Conservation (phyloP, 352 stramenopile genomes). For the Aphanomyces stellatus region DNA sequence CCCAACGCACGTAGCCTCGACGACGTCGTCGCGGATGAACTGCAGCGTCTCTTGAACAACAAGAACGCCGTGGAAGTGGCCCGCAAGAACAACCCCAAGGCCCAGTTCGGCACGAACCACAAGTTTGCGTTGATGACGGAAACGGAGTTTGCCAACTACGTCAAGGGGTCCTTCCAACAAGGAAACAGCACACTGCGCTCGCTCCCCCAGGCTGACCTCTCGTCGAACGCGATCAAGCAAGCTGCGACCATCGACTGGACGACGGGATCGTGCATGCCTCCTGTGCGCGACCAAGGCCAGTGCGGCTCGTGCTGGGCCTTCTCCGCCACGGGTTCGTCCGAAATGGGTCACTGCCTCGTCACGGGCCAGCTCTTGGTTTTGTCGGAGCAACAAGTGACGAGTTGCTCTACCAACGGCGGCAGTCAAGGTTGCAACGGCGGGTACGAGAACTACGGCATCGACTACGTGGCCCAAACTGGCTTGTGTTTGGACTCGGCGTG, state of each 20-base stretch:
- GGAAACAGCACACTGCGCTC: no score
- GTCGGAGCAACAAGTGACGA: slow-evolving; percentile 60
- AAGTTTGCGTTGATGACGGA: slow-evolving; percentile 1
- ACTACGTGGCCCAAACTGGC: slow-evolving; percentile 39
- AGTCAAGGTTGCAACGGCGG: slow-evolving; percentile 58
- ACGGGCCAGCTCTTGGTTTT: slow-evolving; percentile 28
- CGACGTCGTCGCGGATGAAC: no score
- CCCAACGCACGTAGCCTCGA: no score
- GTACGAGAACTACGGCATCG: slow-evolving; percentile 47
- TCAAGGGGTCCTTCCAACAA: neutral
- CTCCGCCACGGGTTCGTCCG: slow-evolving; percentile 25
- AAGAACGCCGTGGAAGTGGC: no score
- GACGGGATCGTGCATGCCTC: slow-evolving; percentile 15
- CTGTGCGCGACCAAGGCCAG: slow-evolving; percentile 28
- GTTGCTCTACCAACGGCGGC: slow-evolving; percentile 39
- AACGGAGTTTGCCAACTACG: neutral
- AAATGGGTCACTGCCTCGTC: slow-evolving; percentile 24
- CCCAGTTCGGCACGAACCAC: neutral
- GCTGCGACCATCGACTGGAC: slow-evolving; percentile 20
- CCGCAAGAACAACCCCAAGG: neutral
- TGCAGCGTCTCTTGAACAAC: no score
- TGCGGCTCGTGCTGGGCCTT: slow-evolving; percentile 45
- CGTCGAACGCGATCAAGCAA: neutral
- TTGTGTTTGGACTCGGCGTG: neutral
- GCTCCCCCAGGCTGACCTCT: no score